These are phyloP conservation scores for Aspergillus glaucus DNA, from an alignment of 2,329 filamentous ascomycete species.

Conservation along the genomic window DNA sequence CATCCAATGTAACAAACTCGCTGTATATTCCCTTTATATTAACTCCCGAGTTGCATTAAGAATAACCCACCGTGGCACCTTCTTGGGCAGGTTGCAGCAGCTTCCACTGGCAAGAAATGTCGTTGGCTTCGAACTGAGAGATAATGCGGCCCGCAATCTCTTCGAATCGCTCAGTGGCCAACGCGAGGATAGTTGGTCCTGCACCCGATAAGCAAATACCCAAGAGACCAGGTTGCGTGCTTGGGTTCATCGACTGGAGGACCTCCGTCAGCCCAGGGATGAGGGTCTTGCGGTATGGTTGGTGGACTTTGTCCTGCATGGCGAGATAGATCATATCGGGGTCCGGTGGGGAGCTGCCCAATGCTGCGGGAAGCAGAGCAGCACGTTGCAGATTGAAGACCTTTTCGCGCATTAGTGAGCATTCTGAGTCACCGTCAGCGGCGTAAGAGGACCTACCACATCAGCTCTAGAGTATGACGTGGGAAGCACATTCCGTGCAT, in stretches of 20 bases:
- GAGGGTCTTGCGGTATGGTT: constrained; percentile 85
- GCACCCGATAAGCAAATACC: constrained; percentile 94
- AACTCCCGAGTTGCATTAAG: neutral
- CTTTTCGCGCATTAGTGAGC: constrained; percentile 14
- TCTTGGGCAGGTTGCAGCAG: constrained; percentile 79
- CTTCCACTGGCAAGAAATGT: constrained; percentile 76
- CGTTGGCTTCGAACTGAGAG: constrained; percentile 57
- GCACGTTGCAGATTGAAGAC: constrained; percentile 90
- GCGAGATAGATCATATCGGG: constrained; percentile 91
- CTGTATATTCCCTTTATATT: neutral
- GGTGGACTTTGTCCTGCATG: constrained; percentile 98
- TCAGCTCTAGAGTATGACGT: constrained; percentile 71
- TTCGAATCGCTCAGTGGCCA: constrained; percentile 86
- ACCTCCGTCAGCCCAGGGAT: constrained; percentile 91
- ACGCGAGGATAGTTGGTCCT: constrained; percentile 86
- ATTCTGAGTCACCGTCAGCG: neutral
- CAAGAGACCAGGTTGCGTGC: constrained; percentile 77
- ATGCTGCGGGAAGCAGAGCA: constrained; percentile 79
- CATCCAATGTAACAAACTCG: neutral
- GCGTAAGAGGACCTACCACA: constrained; percentile 56
- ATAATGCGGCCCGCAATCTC: constrained; percentile 77
- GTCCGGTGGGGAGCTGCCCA: constrained; percentile 84
- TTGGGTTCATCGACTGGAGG: constrained; percentile 81
- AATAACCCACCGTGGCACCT: constrained; percentile 33
- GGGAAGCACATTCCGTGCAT: constrained; percentile 79